phyloP scores from a whole-genome alignment of 2,329 filamentous ascomycete genomes.

The Colletotrichum scovillei region DNA sequence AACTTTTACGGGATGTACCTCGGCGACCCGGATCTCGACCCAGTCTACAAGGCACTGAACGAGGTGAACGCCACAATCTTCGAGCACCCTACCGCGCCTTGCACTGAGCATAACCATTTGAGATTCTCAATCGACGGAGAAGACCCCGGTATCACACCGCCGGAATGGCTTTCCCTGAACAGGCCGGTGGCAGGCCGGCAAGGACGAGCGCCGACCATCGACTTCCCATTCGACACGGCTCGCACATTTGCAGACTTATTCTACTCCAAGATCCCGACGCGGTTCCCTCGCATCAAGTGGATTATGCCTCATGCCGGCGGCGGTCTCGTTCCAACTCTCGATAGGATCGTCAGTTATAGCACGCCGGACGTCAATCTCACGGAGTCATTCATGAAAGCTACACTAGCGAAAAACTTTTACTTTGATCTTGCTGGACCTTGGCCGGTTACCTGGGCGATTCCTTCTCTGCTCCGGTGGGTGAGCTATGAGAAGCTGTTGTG shows the following conservation, averaged over 20 bases:
- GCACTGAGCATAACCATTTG: slow-evolving; percentile 41
- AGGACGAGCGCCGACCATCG: slow-evolving; percentile 19
- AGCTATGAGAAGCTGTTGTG: slow-evolving; percentile 38
- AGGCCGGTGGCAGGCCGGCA: not conserved
- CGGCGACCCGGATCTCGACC: slow-evolving; percentile 56
- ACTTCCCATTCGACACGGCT: slow-evolving; percentile 41
- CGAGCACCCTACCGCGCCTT: slow-evolving; percentile 65
- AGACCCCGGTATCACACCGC: slow-evolving; percentile 5
- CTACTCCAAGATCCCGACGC: slow-evolving; percentile 35
- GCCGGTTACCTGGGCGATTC: slow-evolving; percentile 38
- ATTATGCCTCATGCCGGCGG: slow-evolving; percentile 43
- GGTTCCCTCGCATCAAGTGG: slow-evolving; percentile 40
- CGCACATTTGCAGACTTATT: slow-evolving; percentile 36
- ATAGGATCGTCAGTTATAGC: slow-evolving; percentile 29
- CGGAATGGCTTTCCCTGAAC: slow-evolving; percentile 18
- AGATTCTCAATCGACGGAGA: slow-evolving; percentile 26
- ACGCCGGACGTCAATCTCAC: slow-evolving; percentile 33
- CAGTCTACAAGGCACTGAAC: slow-evolving; percentile 61
- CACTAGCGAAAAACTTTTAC: slow-evolving; percentile 37
- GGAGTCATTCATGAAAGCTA: slow-evolving; percentile 44
- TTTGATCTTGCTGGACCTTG: slow-evolving; percentile 43
- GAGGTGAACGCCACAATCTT: slow-evolving; percentile 59
- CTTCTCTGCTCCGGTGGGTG: slow-evolving; percentile 40
- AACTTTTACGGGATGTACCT: slow-evolving; percentile 65
- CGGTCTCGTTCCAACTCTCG: slow-evolving; percentile 39